Evolutionary conservation across 1,284 basidiomycete genomes (phyloP).

Genomic region (Austroboletus rostrupii): DNA sequence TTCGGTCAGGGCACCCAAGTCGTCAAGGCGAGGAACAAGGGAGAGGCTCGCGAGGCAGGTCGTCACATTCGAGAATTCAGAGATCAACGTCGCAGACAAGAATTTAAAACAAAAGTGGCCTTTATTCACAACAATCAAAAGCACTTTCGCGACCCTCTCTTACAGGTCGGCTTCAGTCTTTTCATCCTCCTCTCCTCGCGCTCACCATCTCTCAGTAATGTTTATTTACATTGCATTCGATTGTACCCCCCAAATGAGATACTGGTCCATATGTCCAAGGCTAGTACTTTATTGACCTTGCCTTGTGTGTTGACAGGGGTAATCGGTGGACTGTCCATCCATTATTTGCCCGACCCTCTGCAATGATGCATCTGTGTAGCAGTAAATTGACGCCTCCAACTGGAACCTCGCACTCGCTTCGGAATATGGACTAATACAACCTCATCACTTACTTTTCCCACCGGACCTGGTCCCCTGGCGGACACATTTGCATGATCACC

Average conservation of each 20-base stretch:
- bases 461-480: too few species aligned
- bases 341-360: too few species aligned
- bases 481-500: too few species aligned
- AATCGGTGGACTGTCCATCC: too few species aligned
- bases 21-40: slow-evolving; percentile 88
- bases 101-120: slow-evolving; percentile 80
- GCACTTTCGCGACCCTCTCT: slow-evolving; percentile 66
- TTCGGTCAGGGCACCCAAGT: slow-evolving; percentile 78
- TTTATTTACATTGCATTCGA: slow-evolving; percentile 2
- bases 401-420: too few species aligned
- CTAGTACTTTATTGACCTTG: slow-evolving; percentile 15
- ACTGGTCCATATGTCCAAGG: slow-evolving; percentile 6
- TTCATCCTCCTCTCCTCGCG: neutral
- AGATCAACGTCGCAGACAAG: slow-evolving; percentile 75
- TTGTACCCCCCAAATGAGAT: slow-evolving; percentile 4
- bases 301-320: too few species aligned
- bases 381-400: too few species aligned
- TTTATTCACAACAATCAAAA: slow-evolving; percentile 87
- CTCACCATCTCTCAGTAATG: slow-evolving; percentile 15
- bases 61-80: slow-evolving; percentile 84
- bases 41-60: slow-evolving; percentile 91
- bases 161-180: slow-evolving; percentile 34
- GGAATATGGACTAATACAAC: too few species aligned
- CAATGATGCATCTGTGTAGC: too few species aligned
- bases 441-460: too few species aligned